Base-by-base conservation (phyloP, 148 eudicot species). In the Rhododendron molle region DNA sequence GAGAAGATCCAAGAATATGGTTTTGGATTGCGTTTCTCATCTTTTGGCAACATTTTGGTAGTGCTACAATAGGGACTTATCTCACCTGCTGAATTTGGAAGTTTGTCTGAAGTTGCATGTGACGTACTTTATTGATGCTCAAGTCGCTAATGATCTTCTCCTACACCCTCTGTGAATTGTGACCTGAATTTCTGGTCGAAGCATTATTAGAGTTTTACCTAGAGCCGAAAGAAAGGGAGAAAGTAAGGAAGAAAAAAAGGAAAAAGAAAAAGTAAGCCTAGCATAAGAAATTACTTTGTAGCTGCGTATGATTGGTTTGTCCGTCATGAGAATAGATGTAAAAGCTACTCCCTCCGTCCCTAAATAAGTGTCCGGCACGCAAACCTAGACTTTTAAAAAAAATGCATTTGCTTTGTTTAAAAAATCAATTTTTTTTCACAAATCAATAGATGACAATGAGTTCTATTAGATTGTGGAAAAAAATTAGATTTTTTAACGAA, bases 161-260 rank as follows among this genome's bases (percentile, higher is more conserved):
- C 6, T 16, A 15, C 6, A 7, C 36, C 36, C 36, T 16, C 78
- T 18, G 44, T 36, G 13, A 43, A 43, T 43, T 21, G 80, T 21
- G 52, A 76, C 80, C 80, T 76, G 80, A 76, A 76, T 4, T 76
- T 76, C 50, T 76, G 80, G 80, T 76, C 12, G 2, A 43, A 76
- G 15, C 15, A 40, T 43, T 76, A 43, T 76, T 18, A 76, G 23
- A 76, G 23, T 40, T 40, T 76, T 76, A 43, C 52, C 50, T 3
- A 40, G 78, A 76, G 23, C 40, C 14, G 44, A 76, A 80, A 26
- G 7, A 52, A 14, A 13, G 54, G 18, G 12, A 47, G 10, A 80
- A 26, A 30, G 20, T 15, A 5, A 76, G 6, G 20, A 46, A 46
- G 38, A 23, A 14, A 46, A 34, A 28, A 83, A 7, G 65, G 7